Percentiles rank a stretch among this genome's conserved stretches.
These are phyloP conservation scores for Stylosanthes scabra DNA, from an alignment of 331 rosid genomes.

Conservation along the genomic window DNA sequence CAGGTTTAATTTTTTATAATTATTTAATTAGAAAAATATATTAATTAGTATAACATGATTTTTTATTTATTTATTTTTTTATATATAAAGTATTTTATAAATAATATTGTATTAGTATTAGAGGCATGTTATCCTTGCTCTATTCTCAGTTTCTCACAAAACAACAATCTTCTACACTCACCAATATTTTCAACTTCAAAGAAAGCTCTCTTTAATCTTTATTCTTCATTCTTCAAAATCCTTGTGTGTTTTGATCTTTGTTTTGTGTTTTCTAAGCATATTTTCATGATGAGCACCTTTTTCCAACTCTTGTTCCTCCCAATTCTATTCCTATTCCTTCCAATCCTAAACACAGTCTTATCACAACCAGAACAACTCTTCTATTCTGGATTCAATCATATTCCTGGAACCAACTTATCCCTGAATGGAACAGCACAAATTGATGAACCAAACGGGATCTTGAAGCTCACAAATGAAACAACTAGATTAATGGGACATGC, in stretches of 20 bases:
- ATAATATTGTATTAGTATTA: too few species aligned
- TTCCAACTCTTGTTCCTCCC: constrained; percentile 26
- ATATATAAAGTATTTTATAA: too few species aligned
- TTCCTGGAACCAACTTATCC: constrained; percentile 45
- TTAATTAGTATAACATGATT: too few species aligned
- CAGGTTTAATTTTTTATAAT: too few species aligned
- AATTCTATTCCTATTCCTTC: constrained; percentile 27
- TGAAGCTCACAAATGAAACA: constrained; percentile 57
- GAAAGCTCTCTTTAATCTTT: neutral
- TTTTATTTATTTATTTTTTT: too few species aligned
- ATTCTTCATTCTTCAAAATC: neutral
- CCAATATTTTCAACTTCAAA: neutral
- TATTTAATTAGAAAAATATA: too few species aligned
- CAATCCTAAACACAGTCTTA: constrained; percentile 34
- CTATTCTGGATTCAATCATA: constrained; percentile 58
- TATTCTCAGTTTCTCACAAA: neutral
- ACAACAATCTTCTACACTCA: neutral
- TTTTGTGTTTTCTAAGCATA: neutral
- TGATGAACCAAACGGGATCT: constrained; percentile 40
- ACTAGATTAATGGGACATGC: constrained; percentile 54
- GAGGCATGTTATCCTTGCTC: too few species aligned
- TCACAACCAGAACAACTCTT: constrained; percentile 45
- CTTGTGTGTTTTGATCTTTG: neutral
- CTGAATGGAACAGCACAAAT: constrained; percentile 49
- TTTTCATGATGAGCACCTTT: constrained; percentile 40